Conservation (phyloP, 257 asterid species). For the Gentiana macrophylla region DNA sequence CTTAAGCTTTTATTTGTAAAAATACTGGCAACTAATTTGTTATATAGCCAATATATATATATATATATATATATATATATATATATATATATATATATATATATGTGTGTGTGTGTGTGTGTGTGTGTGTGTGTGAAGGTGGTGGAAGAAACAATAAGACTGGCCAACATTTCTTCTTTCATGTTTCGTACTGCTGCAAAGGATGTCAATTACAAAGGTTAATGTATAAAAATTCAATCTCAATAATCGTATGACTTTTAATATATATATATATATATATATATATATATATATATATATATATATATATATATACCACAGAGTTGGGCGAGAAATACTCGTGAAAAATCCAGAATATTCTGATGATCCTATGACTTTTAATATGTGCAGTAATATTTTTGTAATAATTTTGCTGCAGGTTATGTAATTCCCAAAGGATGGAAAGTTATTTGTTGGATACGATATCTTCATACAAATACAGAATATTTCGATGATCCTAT, state of each 20-base stretch:
- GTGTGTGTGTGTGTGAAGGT: slow-evolving; percentile 18
- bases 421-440: slow-evolving; percentile 52
- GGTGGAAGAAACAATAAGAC: slow-evolving; percentile 47
- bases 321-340: slow-evolving; percentile 45
- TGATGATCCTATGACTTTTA: slow-evolving; percentile 47
- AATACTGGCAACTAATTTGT: neutral
- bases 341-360: slow-evolving; percentile 36
- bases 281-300: neutral
- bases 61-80: no score
- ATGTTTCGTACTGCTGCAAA: slow-evolving; percentile 29
- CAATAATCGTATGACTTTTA: no score
- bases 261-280: neutral
- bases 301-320: slow-evolving; percentile 3
- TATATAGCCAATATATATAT: neutral
- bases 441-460: slow-evolving; percentile 43
- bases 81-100: no score
- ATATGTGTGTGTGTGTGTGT: no score
- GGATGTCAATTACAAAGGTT: slow-evolving; percentile 47
- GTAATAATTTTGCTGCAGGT: no score
- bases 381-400: neutral
- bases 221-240: neutral
- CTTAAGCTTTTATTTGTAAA: neutral
- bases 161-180: slow-evolving; percentile 36
- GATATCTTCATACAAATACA: slow-evolving; percentile 44
- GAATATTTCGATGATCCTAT: slow-evolving; percentile 45